Percentiles rank a stretch among this genome's conserved stretches.
Conservation (phyloP, 148 eudicot genomes). For the Camellia lanceoleosa region DNA sequence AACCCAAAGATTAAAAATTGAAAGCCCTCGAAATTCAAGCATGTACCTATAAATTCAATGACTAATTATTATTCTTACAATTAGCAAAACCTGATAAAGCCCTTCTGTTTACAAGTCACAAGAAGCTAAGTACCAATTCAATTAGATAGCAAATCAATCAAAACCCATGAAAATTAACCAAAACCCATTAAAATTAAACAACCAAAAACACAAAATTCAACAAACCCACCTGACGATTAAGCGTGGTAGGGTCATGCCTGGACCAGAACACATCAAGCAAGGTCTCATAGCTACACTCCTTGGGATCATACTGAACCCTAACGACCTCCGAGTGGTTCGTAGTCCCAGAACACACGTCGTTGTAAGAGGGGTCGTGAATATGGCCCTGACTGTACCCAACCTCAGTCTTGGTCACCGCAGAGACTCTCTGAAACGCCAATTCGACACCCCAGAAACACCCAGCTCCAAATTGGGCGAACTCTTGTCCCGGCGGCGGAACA, state of each 20-base stretch:
- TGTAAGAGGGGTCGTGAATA: constrained; percentile 1
- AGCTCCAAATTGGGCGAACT: constrained; percentile 43
- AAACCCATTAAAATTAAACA: background rate
- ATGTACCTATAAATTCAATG: background rate
- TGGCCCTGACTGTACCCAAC: constrained; percentile 42
- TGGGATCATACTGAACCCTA: too few relatives aligned
- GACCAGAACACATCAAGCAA: too few relatives aligned
- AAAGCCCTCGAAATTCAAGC: background rate
- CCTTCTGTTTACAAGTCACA: too few relatives aligned
- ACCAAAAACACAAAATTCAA: background rate
- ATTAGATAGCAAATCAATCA: too few relatives aligned
- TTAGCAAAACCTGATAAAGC: too few relatives aligned
- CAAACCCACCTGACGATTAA: constrained; percentile 6
- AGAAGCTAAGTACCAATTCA: too few relatives aligned
- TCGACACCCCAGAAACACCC: constrained; percentile 57
- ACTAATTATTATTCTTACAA: background rate
- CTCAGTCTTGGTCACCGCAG: constrained; percentile 44
- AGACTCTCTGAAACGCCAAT: constrained; percentile 44
- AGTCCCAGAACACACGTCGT: too few relatives aligned
- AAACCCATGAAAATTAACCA: too few relatives aligned
- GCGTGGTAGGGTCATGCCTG: too few relatives aligned
- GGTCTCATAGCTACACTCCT: too few relatives aligned
- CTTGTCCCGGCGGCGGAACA: constrained; percentile 33
- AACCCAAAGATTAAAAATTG: background rate
- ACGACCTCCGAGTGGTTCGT: too few relatives aligned